Base-by-base conservation (phyloP, 1,139 yeast species). In the Candida pseudoviswanathii region DNA sequence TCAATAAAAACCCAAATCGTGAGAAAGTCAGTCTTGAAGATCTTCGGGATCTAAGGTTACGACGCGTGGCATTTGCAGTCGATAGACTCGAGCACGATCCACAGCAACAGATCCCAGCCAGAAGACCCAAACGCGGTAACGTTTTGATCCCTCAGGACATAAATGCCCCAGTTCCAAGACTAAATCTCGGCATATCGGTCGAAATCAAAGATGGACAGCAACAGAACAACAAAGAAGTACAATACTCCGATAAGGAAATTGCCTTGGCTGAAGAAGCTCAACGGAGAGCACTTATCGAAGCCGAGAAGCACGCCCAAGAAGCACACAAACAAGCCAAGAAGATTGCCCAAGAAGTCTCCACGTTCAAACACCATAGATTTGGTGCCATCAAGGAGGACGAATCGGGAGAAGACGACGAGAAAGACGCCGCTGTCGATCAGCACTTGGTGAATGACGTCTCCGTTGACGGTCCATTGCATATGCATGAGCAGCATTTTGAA, bases 61-160 rank as follows among this genome's bases (percentile, higher is more conserved):
- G 78, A 57, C 67, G 95, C 50, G 97, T 92, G 3, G 77, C 82
- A 2, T 92, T 92, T 66, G 88, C 95, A 1, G 73, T 87, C 10
- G 86, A 87, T 54, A 79, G 84, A 52, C 76, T 90, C 46, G 70
- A 76, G 0, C 77, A 74, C 54, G 97, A 92, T 65, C 98, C 98
- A 1, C 97, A 96, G 37, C 98, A 92, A 62, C 97, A 91, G 65
- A 88, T 92, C 52, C 98, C 98, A 0, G 87, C 96, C 1, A 73
- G 96, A 57, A 79, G 85, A 52, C 97, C 97, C 2, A 79, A 81
- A 55, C 79, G 79, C 56, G 97, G 97, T 3, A 85, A 89, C 60
- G 92, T 91, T 5, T 64, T 86, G 36, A 82, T 90, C 9, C 90
- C 92, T 0, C 89, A 85, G 44, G 94, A 87, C 60, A 59, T 85